Evolutionary conservation across 495 filamentous ascomycete genomes (phyloP), one percentile per base, ranked within the genome.

Genomic region (Symbiotaphrina buchneri): DNA sequence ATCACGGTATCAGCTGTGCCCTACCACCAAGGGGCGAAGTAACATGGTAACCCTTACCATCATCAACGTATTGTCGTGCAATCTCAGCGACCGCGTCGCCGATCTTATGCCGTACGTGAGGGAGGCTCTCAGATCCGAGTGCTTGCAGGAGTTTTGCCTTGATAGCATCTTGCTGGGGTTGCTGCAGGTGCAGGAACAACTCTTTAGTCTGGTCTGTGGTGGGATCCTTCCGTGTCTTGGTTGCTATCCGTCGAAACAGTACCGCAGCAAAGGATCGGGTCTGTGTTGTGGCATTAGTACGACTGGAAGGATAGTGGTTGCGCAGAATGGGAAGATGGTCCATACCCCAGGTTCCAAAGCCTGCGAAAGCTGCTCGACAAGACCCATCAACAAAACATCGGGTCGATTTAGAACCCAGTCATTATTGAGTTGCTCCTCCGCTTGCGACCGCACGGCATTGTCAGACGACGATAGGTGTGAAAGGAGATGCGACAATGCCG

Each of bases 31-130:
- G 2, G 24, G 14, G n/a, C n/a, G 10, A 10, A 11, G 25, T 32
- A 24, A 28, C 26, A 56, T 30, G 17, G 37, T 33, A 43, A n/a
- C n/a, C n/a, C 76, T 50, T 61, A 91, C 81, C 73, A 39, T 72
- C 77, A 43, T 94, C 90, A 31, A 76, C 75, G 51, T 94, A 91
- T 48, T 95, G 81, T 43, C 90, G 71, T 20, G 84, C 90, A 27
- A 95, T 57, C 47, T 99, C 90, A 5, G 90, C 90, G 37, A 95
- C 74, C 2, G 87, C 82, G 52, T 99, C 90, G 33, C 82, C 84
- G 46, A 94, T 77, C 54, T 95, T 99, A 49, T 90, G 90, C 46
- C 90, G 63, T 21, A 91, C 76, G 10, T 67, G 51, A 27, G 65
- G 58, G 14, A 73, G 59, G 5, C 59, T 52, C 53, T 95, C 90